Percentiles rank a stretch among this genome's conserved stretches.
phyloP scores from a whole-genome alignment of 2,329 filamentous ascomycete genomes.

The Diaporthe helianthi region DNA sequence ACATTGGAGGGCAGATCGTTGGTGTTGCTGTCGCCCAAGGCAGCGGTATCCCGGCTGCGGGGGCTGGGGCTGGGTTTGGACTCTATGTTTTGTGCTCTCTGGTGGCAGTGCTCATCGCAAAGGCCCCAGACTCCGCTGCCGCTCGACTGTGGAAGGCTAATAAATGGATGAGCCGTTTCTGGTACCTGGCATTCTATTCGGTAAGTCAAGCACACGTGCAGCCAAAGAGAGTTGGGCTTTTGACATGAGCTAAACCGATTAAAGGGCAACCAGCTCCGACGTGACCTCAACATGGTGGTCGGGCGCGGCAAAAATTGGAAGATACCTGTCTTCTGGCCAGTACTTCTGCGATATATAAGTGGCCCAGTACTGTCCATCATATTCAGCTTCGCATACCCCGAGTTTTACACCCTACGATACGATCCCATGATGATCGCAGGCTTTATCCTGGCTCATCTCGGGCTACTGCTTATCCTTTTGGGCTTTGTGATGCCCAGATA shows the following conservation, averaged over 20 bases:
- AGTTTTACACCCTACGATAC: slow-evolving; percentile 54
- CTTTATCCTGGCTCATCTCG: slow-evolving; percentile 55
- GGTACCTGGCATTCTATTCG: slow-evolving; percentile 64
- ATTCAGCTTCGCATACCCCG: slow-evolving; percentile 59
- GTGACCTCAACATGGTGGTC: slow-evolving; percentile 61
- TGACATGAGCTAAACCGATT: neutral
- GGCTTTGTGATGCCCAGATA: slow-evolving; percentile 61
- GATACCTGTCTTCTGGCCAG: slow-evolving; percentile 58
- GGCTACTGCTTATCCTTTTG: slow-evolving; percentile 53
- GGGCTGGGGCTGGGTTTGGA: slow-evolving; percentile 59
- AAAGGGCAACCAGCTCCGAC: slow-evolving; percentile 62
- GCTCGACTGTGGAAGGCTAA: slow-evolving; percentile 52
- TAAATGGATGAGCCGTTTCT: slow-evolving; percentile 50
- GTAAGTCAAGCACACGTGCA: slow-evolving; percentile 50
- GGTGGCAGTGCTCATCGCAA: slow-evolving; percentile 49
- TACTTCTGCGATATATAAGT: slow-evolving; percentile 57
- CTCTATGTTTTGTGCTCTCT: slow-evolving; percentile 54
- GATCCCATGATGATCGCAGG: slow-evolving; percentile 59
- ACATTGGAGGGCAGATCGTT: slow-evolving; percentile 59
- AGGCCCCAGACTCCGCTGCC: slow-evolving; percentile 49
- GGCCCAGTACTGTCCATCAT: slow-evolving; percentile 59
- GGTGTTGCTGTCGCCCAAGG: slow-evolving; percentile 46
- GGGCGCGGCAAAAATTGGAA: slow-evolving; percentile 62
- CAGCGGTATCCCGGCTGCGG: slow-evolving; percentile 36
- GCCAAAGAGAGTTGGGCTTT: neutral